A percentile compares a stretch with the other conserved stretches of the same genome.
phyloP scores from a whole-genome alignment of 108 stramenopile species.

The Stephanodiscus minutulus region DNA sequence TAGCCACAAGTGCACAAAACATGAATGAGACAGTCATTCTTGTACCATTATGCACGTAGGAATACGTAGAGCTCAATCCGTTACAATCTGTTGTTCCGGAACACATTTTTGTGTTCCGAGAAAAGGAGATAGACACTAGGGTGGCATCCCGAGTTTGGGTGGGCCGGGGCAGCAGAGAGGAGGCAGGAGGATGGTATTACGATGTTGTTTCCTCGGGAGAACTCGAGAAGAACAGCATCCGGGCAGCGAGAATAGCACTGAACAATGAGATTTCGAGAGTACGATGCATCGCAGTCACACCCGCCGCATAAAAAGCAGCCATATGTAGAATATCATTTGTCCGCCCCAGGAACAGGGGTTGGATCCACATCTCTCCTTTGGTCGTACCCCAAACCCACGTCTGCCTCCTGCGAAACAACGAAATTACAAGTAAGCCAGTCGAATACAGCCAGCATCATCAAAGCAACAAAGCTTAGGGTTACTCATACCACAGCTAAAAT shows the following conservation, averaged over 20 bases:
- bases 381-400: background rate
- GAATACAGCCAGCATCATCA: background rate
- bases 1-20: no score
- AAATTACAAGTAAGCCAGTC: background rate
- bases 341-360: background rate
- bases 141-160: no score
- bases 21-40: no score
- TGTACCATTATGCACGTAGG: no score
- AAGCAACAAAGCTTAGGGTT: background rate
- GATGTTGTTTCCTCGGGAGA: no score
- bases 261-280: conserved; percentile 22
- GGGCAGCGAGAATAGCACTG: background rate
- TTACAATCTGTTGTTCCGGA: no score
- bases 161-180: no score
- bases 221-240: no score
- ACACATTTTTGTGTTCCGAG: no score
- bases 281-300: conserved; percentile 2
- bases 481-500: background rate
- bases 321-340: conserved; percentile 2
- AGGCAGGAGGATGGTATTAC: no score
- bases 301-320: background rate
- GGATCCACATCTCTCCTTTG: background rate
- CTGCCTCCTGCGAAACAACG: background rate
- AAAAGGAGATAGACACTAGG: no score
- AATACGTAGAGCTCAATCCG: no score